A percentile compares a stretch with the other conserved stretches of the same genome.
Evolutionary conservation across 2,329 filamentous ascomycete species (phyloP).

Genomic region (Botrytis sinoallii): DNA sequence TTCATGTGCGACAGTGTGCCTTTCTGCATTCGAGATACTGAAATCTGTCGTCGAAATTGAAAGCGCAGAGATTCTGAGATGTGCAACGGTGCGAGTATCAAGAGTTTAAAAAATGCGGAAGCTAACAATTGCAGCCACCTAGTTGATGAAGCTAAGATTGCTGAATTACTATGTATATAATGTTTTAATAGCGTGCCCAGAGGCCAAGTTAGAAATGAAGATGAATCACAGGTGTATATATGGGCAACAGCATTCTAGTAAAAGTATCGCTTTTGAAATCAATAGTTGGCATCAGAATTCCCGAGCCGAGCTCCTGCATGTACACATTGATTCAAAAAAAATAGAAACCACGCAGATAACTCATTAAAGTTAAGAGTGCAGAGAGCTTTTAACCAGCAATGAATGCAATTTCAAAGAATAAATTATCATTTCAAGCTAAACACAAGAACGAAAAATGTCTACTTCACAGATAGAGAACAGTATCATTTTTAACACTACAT

Average conservation of each 20-base stretch:
- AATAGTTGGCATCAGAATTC: not conserved
- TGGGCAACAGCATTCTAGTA: not conserved
- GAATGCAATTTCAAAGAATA: not conserved
- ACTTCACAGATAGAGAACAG: not conserved
- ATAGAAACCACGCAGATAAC: no score
- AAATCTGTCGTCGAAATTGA: not conserved
- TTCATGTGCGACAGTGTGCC: not conserved
- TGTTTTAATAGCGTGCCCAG: not conserved
- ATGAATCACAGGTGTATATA: not conserved
- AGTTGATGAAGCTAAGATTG: not conserved
- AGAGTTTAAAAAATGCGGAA: not conserved
- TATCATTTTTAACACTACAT: not conserved
- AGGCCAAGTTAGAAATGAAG: not conserved
- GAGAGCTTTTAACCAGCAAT: not conserved
- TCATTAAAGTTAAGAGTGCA: no score
- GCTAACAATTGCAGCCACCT: not conserved
- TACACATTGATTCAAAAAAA: no score
- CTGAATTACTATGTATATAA: not conserved
- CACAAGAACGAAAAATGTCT: rapidly evolving
- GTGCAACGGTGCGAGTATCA: not conserved
- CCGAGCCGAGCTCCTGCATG: no score
- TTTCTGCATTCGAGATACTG: not conserved
- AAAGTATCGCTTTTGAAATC: not conserved
- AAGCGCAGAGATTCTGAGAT: not conserved
- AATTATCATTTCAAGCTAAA: not conserved